Evolutionary conservation across 1,284 basidiomycete genomes (phyloP).

Genomic region (Peniophora sp.): DNA sequence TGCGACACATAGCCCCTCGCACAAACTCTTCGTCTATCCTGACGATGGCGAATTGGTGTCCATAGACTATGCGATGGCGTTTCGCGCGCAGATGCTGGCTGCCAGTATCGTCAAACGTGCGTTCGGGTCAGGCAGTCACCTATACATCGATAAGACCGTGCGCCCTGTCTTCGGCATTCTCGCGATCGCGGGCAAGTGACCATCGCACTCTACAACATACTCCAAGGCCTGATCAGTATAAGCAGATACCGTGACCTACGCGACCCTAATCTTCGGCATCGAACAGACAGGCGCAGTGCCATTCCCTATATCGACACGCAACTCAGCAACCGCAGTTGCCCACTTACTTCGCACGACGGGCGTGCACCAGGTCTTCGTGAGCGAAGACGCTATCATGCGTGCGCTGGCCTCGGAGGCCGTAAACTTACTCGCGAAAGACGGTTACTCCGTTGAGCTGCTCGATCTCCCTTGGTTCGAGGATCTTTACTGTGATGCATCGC

Average conservation of each 20-base stretch:
- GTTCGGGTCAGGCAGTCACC: background rate
- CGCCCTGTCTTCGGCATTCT: background rate
- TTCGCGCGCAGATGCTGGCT: constrained; percentile 13
- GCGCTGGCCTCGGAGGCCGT: constrained; percentile 11
- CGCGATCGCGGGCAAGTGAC: background rate
- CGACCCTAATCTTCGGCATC: constrained; percentile 19
- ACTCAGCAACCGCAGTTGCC: constrained; percentile 25
- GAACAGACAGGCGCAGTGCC: constrained; percentile 18
- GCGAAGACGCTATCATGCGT: constrained; percentile 17
- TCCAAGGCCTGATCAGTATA: constrained; percentile 11
- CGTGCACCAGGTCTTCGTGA: constrained; percentile 19
- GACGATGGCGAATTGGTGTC: constrained; percentile 13
- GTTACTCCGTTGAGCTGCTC: constrained; percentile 7
- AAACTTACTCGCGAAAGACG: constrained; percentile 1
- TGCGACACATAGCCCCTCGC: constrained; percentile 2
- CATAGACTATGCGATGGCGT: constrained; percentile 21
- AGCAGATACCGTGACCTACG: constrained; percentile 26
- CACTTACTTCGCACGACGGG: constrained; percentile 24
- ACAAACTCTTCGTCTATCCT: constrained; percentile 21
- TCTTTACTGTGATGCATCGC: background rate
- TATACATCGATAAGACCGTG: background rate
- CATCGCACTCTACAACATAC: constrained; percentile 3
- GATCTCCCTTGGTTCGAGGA: constrained; percentile 2
- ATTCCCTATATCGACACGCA: constrained; percentile 32
- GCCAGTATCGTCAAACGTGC: constrained; percentile 8